Evolutionary conservation across 2,329 filamentous ascomycete species (phyloP).

Genomic region (Cytospora paraplurivora): DNA sequence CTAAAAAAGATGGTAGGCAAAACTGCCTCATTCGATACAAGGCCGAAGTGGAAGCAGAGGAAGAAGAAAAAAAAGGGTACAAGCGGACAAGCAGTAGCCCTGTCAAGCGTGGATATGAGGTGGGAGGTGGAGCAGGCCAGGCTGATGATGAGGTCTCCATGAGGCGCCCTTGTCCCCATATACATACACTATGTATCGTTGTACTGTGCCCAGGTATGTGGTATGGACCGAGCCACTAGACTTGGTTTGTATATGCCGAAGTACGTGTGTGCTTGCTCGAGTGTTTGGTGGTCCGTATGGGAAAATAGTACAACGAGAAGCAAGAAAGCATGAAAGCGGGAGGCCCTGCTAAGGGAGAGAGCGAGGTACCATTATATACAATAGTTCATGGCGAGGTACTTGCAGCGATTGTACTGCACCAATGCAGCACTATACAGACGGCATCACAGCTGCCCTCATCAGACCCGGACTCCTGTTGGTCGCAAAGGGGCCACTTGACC

Average conservation of each 20-base stretch:
- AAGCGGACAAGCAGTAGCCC: conserved; percentile 24
- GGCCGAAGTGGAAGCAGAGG: conserved; percentile 14
- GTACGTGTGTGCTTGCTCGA: background rate
- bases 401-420: background rate
- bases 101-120: conserved; percentile 17
- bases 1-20: conserved; percentile 22
- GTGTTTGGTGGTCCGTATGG: conserved; percentile 2
- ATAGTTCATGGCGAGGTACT: background rate
- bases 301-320: background rate
- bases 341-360: background rate
- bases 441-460: conserved; percentile 12
- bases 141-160: conserved; percentile 7
- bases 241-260: conserved; percentile 6
- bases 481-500: conserved; percentile 16
- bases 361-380: background rate
- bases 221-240: conserved; percentile 11
- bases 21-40: conserved; percentile 22
- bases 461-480: background rate
- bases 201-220: conserved; percentile 17
- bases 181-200: conserved; percentile 4
- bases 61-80: conserved; percentile 1
- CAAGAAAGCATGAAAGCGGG: background rate
- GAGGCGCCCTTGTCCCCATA: too few relatives aligned
- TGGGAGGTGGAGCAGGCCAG: conserved; percentile 21
- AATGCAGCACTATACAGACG: conserved; percentile 1